A percentile compares a stretch with the other conserved stretches of the same genome.
Conservation (phyloP, 2,329 filamentous ascomycete species). For the Diplocarpon rosae region DNA sequence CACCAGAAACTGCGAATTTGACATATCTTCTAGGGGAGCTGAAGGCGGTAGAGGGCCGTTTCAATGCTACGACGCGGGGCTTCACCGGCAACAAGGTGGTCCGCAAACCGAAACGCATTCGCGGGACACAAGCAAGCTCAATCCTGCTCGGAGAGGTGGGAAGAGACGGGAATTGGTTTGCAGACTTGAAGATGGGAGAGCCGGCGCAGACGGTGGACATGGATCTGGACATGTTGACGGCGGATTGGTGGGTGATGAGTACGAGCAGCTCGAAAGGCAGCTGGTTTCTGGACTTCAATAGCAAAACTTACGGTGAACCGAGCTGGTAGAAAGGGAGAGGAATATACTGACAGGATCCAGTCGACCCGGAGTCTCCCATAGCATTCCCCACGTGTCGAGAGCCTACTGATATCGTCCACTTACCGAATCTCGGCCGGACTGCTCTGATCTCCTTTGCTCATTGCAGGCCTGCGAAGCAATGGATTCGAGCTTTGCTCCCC, state of each 20-base stretch:
- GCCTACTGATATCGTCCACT: slow-evolving; percentile 12
- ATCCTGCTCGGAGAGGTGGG: slow-evolving; percentile 16
- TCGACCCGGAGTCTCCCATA: slow-evolving; percentile 10
- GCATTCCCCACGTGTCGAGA: slow-evolving; percentile 13
- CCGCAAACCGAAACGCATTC: slow-evolving; percentile 9
- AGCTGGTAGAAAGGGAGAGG: background rate
- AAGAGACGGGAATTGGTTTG: slow-evolving; percentile 14
- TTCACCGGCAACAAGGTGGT: slow-evolving; percentile 14
- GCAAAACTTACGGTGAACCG: slow-evolving; percentile 14
- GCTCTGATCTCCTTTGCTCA: slow-evolving; percentile 14
- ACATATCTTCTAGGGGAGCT: slow-evolving; percentile 10
- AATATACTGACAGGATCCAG: background rate
- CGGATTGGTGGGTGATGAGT: slow-evolving; percentile 14
- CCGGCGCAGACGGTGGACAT: slow-evolving; percentile 14
- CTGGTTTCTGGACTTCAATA: slow-evolving; percentile 11
- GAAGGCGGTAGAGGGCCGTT: slow-evolving; percentile 9
- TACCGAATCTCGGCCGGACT: slow-evolving; percentile 6
- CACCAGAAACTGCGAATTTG: slow-evolving; percentile 10
- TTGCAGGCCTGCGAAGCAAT: slow-evolving; percentile 18
- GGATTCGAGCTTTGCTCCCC: slow-evolving; percentile 11
- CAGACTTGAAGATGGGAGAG: slow-evolving; percentile 13
- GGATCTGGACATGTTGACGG: slow-evolving; percentile 19
- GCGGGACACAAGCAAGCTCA: slow-evolving; percentile 11
- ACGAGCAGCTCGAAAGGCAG: slow-evolving; percentile 13
- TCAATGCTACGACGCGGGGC: slow-evolving; percentile 12